Evolutionary conservation across 176 grass and related monocot species (phyloP), one percentile per base, ranked within the genome.

Genomic region (Pharus latifolius): DNA sequence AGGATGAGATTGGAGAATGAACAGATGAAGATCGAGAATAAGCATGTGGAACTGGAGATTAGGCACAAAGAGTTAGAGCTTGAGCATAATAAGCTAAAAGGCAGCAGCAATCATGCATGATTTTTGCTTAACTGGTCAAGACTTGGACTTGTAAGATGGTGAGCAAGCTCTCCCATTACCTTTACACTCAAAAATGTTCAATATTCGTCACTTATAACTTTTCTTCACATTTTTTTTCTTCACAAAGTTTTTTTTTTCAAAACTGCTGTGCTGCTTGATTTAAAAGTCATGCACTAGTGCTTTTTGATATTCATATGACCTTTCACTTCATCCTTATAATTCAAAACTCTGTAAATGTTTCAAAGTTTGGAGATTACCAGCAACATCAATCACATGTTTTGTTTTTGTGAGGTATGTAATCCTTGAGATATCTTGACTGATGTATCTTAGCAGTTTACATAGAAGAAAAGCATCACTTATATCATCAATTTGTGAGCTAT

Each of bases 1-100:
- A 81, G 50, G 59, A 84, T 88, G 81, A 82, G 74, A 34, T 49
- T 75, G 19, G 81, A 88, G 32, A 92, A 92, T 65, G 89, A 88
- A 75, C 53, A 60, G 24, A 76, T 84, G 69, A 85, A 67, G 78
- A 27, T 76, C 75, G 81, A 72, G 78, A 92, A 88, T 82, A 83
- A 67, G 62, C 32, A 46, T 32, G 56, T 92, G 56, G 54, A 72
- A 60, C 69, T 92, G 47, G 77, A 82, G 26, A 15, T 92, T 42
- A 82, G 69, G 42, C 29, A 61, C n/a, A 88, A 74, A 63, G 84
- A 87, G 56, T 59, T 91, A 59, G 84, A 92, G 69, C 35, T 87
- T 65, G 78, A 88, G 54, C 51, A 71, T 43, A 82, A 71, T 43
- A 82, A 68, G 53, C 49, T 67, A 47, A 85, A 88, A 80, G 63